Percentiles rank a stretch among this genome's conserved stretches.
These are phyloP conservation scores for Plasmodium coatneyi DNA, from an alignment of 169 alveolate genomes.

Conservation along the genomic window DNA sequence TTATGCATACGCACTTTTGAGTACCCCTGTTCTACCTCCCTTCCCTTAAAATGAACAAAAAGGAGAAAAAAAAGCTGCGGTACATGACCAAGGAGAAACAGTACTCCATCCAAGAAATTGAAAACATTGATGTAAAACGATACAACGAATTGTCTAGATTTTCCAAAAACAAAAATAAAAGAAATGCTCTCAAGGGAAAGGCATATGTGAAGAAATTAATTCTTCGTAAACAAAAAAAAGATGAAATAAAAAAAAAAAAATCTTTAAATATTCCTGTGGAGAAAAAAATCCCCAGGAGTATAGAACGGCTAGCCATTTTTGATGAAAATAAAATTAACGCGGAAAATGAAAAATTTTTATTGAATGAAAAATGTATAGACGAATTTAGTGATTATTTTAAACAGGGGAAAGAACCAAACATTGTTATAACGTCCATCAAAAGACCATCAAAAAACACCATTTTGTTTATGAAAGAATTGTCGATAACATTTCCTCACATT, in stretches of 20 bases:
- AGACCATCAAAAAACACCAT: conserved; percentile 89
- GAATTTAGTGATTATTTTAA: conserved; percentile 93
- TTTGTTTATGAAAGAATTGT: conserved; percentile 91
- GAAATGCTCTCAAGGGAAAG: conserved; percentile 65
- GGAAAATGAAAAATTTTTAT: conserved; percentile 58
- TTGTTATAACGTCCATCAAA: conserved; percentile 91
- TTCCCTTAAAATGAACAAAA: conserved; percentile 27
- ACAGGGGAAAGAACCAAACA: conserved; percentile 90
- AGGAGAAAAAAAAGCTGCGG: conserved; percentile 51
- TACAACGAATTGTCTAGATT: conserved; percentile 46
- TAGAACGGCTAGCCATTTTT: conserved; percentile 57
- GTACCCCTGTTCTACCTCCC: background rate
- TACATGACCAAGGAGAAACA: conserved; percentile 71
- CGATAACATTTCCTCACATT: conserved; percentile 90
- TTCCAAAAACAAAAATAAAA: conserved; percentile 44
- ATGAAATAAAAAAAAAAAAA: conserved; percentile 48
- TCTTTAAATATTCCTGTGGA: conserved; percentile 61
- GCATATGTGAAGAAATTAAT: conserved; percentile 60
- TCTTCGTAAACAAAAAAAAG: conserved; percentile 68
- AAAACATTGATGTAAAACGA: conserved; percentile 49
- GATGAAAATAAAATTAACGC: conserved; percentile 44
- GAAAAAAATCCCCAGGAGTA: conserved; percentile 70
- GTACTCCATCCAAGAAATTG: conserved; percentile 55
- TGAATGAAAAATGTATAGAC: conserved; percentile 82
- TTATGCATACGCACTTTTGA: background rate